A percentile compares a stretch with the other conserved stretches of the same genome.
These are phyloP conservation scores for Erodium texanum DNA, from an alignment of 441 rosid species.

Conservation along the genomic window DNA sequence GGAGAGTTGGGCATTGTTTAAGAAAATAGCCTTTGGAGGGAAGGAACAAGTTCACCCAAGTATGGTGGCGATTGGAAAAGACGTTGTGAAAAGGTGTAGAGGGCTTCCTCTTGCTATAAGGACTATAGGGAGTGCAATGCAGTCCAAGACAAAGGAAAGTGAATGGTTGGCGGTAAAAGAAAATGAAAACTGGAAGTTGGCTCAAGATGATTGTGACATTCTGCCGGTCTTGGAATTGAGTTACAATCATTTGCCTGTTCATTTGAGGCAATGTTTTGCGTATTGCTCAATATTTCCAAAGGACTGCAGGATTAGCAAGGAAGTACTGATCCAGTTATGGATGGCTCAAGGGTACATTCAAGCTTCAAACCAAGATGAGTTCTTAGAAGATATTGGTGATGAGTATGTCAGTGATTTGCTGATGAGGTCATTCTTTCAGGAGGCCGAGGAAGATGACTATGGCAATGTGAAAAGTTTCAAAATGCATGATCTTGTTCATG, in stretches of 20 bases:
- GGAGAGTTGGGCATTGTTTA: slow-evolving; percentile 22
- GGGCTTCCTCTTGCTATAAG: slow-evolving; percentile 32
- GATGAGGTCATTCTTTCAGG: slow-evolving; percentile 24
- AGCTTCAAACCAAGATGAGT: not conserved
- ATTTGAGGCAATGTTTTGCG: slow-evolving; percentile 25
- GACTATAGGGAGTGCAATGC: slow-evolving; percentile 22
- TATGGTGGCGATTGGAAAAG: slow-evolving; percentile 19
- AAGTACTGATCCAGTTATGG: slow-evolving; percentile 15
- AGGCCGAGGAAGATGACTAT: slow-evolving; percentile 11
- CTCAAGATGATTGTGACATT: slow-evolving; percentile 2
- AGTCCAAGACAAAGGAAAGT: not conserved
- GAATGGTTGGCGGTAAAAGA: slow-evolving; percentile 18
- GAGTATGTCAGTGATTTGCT: slow-evolving; percentile 15
- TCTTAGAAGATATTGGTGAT: slow-evolving; percentile 11
- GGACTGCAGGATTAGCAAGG: not conserved
- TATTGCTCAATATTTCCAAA: slow-evolving; percentile 21
- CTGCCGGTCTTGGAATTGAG: slow-evolving; percentile 16
- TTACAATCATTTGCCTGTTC: slow-evolving; percentile 18
- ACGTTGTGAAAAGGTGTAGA: slow-evolving; percentile 20
- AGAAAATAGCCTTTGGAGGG: slow-evolving; percentile 15
- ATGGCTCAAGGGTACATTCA: slow-evolving; percentile 24
- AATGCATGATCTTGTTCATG: slow-evolving; percentile 31
- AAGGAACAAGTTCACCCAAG: not conserved
- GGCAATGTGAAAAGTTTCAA: slow-evolving; percentile 12
- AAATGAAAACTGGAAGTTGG: not conserved